A percentile compares a stretch with the other conserved stretches of the same genome.
Conservation (phyloP, 2,329 filamentous ascomycete species). For the Sarocladiaceae sp. region DNA sequence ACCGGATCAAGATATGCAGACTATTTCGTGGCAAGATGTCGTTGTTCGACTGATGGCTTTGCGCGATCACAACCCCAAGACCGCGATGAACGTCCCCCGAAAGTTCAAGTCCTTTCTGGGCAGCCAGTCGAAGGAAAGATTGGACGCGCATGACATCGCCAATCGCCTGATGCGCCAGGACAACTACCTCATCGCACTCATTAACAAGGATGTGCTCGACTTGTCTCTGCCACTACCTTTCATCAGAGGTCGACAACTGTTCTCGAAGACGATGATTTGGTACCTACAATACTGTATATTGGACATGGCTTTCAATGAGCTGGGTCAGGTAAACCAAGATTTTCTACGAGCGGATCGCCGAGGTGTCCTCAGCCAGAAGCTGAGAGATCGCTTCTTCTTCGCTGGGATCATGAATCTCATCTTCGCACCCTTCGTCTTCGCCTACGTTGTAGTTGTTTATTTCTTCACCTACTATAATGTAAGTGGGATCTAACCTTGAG, state of each 20-base stretch:
- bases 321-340: constrained; percentile 78
- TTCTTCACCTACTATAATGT: constrained; percentile 94
- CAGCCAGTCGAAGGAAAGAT: constrained; percentile 83
- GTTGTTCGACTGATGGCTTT: constrained; percentile 80
- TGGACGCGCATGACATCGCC: constrained; percentile 95
- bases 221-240: constrained; percentile 83
- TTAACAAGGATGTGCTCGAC: constrained; percentile 94
- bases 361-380: constrained; percentile 66
- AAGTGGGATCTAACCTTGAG: no score
- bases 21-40: constrained; percentile 87
- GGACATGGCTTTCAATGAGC: constrained; percentile 88
- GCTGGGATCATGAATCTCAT: constrained; percentile 82
- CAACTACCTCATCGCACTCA: constrained; percentile 92
- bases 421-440: constrained; percentile 79
- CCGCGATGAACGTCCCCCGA: constrained; percentile 50
- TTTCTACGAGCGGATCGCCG: constrained; percentile 82
- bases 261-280: constrained; percentile 88
- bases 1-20: constrained; percentile 79
- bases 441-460: constrained; percentile 80
- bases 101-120: constrained; percentile 56
- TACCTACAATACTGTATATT: constrained; percentile 85
- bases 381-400: constrained; percentile 73
- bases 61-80: constrained; percentile 80
- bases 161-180: constrained; percentile 95
- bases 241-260: constrained; percentile 68